Evolutionary conservation across 139 green algal genomes (phyloP), one percentile per base, ranked within the genome.

Genomic region (Coccomyxa sp.): DNA sequence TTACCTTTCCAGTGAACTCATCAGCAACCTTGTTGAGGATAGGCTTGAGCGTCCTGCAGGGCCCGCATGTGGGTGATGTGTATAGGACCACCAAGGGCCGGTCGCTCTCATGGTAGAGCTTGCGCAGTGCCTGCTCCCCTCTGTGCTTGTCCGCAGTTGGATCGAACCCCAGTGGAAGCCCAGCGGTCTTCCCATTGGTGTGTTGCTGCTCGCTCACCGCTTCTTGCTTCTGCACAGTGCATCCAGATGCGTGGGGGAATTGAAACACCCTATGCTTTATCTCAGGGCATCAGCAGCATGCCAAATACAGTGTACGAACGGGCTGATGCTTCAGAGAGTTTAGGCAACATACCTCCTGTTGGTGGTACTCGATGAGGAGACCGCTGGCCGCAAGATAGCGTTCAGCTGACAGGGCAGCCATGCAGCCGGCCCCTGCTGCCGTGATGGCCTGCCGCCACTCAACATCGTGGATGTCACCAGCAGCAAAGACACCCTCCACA

Each of bases 101-200:
- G 67, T 93, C 83, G 57, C 84, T 95, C 88, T 98, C 95, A 83
- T 99, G 97, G 88, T 99, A 99, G n/a, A 99, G 92, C 89, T 95
- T 97, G 9, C 97, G 91, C 77, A 99, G 90, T 18, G 97, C 97
- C 81, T 93, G 96, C 91, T 99, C 95, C 3, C 97, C 97, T 81
- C 89, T 91, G 91, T 98, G 94, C 82, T 91, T 91, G 77, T 91
- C 90, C 9, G 67, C 66, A 13, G 15, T 80, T 45, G 90, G 82
- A 86, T 97, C 93, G 79, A 96, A 51, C 18, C 81, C 84, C 45
- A 71, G 79, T 7, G 76, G 60, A 21, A 58, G 28, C 60, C 28
- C 76, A 21, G 15, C 51, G n/a, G 18, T 51, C 51, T 81, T 81
- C 16, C 31, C 76, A 13, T 59, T 38, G 23, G 45, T n/a, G 57